These are phyloP conservation scores for Hanseniaspora valbyensis DNA, from an alignment of 805 yeast species.

Conservation along the genomic window DNA sequence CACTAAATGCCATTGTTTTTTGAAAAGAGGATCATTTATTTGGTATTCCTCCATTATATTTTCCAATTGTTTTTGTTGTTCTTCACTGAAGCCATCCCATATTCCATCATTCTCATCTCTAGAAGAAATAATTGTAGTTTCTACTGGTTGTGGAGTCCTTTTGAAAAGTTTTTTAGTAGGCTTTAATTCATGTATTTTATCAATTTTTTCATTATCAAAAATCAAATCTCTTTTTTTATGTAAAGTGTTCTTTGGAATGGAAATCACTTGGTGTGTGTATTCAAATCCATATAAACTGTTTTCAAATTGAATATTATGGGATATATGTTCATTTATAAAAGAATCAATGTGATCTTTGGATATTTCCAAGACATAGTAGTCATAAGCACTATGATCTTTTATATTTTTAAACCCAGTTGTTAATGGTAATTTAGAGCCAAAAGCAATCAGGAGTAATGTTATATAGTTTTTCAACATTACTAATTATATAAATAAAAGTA, in stretches of 20 bases:
- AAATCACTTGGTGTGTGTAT: slow-evolving; percentile 9
- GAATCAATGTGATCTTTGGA: not conserved
- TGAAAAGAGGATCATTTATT: slow-evolving; percentile 76
- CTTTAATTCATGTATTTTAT: not conserved
- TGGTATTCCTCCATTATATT: slow-evolving; percentile 28
- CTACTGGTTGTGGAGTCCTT: slow-evolving; percentile 46
- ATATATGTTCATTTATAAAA: not conserved
- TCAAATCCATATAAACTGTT: slow-evolving; percentile 11
- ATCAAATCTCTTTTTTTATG: not conserved
- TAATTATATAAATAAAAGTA: too few species aligned
- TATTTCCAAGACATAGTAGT: slow-evolving; percentile 6
- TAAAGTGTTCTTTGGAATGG: not conserved
- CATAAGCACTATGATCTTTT: slow-evolving; percentile 1
- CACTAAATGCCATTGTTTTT: slow-evolving; percentile 82
- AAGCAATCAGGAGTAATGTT: not conserved
- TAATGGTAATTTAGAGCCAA: not conserved
- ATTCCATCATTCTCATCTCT: slow-evolving; percentile 32
- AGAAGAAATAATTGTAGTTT: slow-evolving; percentile 42
- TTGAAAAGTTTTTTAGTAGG: slow-evolving; percentile 43
- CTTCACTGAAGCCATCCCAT: slow-evolving; percentile 17
- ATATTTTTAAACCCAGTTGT: not conserved
- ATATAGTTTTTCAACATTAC: not conserved
- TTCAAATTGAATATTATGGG: not conserved
- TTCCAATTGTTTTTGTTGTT: slow-evolving; percentile 33
- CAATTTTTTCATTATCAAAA: not conserved